Percentiles rank a stretch among this genome's conserved stretches.
Conservation (phyloP, 306 rosid species). For the Quercus ilex region DNA sequence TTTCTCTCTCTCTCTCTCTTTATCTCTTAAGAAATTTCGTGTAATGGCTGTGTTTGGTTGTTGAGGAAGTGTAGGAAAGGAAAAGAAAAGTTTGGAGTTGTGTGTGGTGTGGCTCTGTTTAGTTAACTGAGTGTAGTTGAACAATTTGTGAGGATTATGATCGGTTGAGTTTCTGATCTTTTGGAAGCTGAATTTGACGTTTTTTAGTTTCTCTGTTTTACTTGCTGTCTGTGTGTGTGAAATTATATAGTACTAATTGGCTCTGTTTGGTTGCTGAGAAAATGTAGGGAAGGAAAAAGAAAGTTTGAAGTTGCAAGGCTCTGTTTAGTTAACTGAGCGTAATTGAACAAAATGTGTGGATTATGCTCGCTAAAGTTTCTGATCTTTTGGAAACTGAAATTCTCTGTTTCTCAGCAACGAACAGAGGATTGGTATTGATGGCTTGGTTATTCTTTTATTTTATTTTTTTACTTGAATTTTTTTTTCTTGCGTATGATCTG, state of each 20-base stretch:
- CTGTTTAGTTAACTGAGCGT: neutral
- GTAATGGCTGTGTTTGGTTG: constrained; percentile 7
- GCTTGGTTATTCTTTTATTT: neutral
- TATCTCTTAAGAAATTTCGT: neutral
- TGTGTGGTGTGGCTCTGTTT: neutral
- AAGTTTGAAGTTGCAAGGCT: neutral
- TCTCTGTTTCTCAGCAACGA: neutral
- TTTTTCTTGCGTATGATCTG: neutral
- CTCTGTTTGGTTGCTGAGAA: constrained; percentile 17
- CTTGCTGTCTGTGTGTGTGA: no score
- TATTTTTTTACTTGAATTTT: neutral
- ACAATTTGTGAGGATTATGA: neutral
- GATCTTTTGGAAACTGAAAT: neutral
- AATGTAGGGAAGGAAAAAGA: neutral
- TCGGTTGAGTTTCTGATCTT: neutral
- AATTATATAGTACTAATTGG: neutral
- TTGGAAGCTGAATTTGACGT: neutral
- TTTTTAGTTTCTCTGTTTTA: no score
- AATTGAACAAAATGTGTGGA: neutral
- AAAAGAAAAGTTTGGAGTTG: neutral
- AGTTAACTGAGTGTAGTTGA: neutral
- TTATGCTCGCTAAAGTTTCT: neutral
- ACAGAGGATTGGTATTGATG: neutral
- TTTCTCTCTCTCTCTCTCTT: neutral
- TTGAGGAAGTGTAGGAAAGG: constrained; percentile 6